Conservation (phyloP, 768 basidiomycete genomes). For the Tricholoma flavovirens region DNA sequence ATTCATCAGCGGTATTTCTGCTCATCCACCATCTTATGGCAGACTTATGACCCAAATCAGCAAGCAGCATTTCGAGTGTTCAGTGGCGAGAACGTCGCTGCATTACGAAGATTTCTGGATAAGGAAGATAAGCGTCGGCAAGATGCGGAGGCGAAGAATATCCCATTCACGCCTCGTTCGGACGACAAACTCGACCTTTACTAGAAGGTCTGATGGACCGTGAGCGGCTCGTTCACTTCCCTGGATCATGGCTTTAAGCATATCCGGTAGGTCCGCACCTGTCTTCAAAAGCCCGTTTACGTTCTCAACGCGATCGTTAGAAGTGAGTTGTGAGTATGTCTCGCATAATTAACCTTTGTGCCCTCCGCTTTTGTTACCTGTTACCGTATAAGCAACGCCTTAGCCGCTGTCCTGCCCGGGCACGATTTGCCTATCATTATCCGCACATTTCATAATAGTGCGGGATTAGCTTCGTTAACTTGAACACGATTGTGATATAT, state of each 20-base stretch:
- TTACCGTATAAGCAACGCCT: background rate
- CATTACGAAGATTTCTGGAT: constrained; percentile 63
- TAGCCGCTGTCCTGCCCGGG: background rate
- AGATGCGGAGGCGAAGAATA: constrained; percentile 53
- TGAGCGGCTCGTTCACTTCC: background rate
- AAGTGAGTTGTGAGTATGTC: background rate
- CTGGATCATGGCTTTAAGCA: background rate
- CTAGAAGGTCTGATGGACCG: constrained; percentile 21
- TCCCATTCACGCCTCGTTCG: constrained; percentile 52
- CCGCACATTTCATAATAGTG: background rate
- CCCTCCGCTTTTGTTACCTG: background rate
- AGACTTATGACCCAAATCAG: constrained; percentile 67
- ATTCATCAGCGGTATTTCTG: constrained; percentile 3
- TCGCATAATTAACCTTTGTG: background rate
- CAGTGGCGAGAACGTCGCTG: constrained; percentile 57
- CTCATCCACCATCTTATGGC: background rate
- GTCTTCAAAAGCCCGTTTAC: background rate
- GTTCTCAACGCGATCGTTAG: background rate
- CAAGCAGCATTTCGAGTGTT: constrained; percentile 75
- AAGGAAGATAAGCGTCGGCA: constrained; percentile 57
- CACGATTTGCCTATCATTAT: background rate
- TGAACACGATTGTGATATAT: background rate
- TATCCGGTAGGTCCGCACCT: background rate
- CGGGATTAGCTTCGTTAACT: background rate
- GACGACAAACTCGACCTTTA: constrained; percentile 64